Evolutionary conservation across 2,329 filamentous ascomycete species (phyloP).

Genomic region (Macrophomina pseudophaseolina): DNA sequence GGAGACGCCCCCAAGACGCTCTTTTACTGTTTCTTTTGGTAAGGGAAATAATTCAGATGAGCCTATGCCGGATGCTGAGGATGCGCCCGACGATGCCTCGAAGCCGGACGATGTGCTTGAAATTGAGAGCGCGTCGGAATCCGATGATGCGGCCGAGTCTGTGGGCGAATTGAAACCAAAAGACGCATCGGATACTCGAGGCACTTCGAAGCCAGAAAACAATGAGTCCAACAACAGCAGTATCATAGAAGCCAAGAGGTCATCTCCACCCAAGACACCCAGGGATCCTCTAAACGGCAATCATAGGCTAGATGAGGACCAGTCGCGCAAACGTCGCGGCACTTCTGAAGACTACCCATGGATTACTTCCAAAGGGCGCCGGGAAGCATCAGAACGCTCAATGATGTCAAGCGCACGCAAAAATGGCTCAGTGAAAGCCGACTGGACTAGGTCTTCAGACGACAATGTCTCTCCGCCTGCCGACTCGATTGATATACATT

Average conservation of each 20-base stretch:
- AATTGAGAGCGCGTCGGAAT: too few species aligned
- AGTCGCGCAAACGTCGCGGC: neutral
- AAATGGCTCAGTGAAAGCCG: neutral
- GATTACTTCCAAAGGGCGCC: neutral
- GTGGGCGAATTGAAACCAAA: neutral
- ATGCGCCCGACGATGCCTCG: neutral
- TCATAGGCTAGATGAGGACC: neutral
- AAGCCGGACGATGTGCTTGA: neutral
- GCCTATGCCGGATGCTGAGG: neutral
- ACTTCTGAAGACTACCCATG: slow-evolving; percentile 20
- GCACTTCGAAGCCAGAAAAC: neutral
- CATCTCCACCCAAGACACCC: neutral
- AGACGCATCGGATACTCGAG: neutral
- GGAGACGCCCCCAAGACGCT: neutral
- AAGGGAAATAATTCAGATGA: neutral
- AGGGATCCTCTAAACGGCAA: neutral
- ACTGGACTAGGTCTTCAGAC: neutral
- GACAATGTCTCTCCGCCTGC: neutral
- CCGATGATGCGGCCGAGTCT: neutral
- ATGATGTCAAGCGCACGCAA: neutral
- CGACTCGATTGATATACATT: neutral
- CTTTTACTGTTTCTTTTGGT: neutral
- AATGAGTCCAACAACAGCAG: neutral
- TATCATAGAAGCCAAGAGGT: neutral
- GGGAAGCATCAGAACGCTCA: neutral